Evolutionary conservation across 2,329 filamentous ascomycete genomes (phyloP).

Genomic region (Trichoderma afroharzianum): DNA sequence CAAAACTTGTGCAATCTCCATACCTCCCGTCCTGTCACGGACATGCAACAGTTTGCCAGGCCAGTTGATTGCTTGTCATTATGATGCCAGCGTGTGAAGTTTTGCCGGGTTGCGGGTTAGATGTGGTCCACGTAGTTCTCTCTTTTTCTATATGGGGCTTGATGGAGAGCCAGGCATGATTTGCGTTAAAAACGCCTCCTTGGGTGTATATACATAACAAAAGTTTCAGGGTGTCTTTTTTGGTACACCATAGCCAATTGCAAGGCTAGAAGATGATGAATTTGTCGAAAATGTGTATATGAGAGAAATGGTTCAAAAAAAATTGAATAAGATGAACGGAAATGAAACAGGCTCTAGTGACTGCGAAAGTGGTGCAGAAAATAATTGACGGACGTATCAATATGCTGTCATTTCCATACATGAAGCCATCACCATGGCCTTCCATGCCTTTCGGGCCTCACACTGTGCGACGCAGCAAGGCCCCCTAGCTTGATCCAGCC

Average conservation of each 20-base stretch:
- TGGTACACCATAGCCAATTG: background rate
- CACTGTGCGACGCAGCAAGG: slow-evolving; percentile 13
- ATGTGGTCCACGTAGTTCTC: background rate
- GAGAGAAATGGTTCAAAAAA: background rate
- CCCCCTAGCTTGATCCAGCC: background rate
- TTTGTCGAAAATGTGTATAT: background rate
- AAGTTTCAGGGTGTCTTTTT: background rate
- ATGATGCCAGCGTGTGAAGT: background rate
- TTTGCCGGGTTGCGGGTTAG: background rate
- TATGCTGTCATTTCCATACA: background rate
- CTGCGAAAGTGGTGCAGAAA: background rate
- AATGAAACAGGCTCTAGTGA: background rate
- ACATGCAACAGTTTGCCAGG: background rate
- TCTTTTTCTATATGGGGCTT: background rate
- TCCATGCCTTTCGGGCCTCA: background rate
- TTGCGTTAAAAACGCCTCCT: background rate
- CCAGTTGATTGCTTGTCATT: background rate
- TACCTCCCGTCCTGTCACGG: background rate
- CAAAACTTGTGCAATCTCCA: background rate
- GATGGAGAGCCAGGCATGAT: background rate
- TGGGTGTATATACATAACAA: background rate
- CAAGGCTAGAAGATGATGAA: background rate
- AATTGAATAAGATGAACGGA: background rate
- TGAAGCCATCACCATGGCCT: slow-evolving; percentile 2
- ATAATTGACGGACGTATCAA: background rate